Percentiles rank a stretch among this genome's conserved stretches.
phyloP scores from a whole-genome alignment of 345 rosid species.

The Melaleuca alternifolia region DNA sequence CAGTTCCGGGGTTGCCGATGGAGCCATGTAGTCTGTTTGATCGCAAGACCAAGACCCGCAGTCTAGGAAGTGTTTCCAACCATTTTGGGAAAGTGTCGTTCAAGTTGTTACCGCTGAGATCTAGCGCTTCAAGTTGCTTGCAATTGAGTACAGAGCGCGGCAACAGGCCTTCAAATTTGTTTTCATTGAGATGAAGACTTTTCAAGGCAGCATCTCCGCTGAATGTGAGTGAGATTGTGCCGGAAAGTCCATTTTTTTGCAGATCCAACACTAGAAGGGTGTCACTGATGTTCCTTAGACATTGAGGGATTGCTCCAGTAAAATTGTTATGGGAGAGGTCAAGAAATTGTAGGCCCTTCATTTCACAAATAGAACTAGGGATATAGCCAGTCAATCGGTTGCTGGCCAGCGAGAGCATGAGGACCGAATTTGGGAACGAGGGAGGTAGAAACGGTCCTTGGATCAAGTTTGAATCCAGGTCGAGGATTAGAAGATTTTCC shows the following conservation, averaged over 20 bases:
- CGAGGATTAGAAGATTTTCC: not conserved
- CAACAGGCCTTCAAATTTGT: constrained; percentile 12
- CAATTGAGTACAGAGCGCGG: constrained; percentile 11
- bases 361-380: not conserved
- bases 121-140: not conserved
- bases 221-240: constrained; percentile 7
- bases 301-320: constrained; percentile 5
- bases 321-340: constrained; percentile 2
- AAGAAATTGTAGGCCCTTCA: not conserved
- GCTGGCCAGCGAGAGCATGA: not conserved
- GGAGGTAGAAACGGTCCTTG: not conserved
- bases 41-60: constrained; percentile 1
- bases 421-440: not conserved
- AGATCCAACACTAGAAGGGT: not conserved
- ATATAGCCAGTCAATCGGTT: constrained; percentile 3
- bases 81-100: constrained; percentile 7
- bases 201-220: not conserved
- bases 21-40: constrained; percentile 6
- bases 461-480: not conserved
- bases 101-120: constrained; percentile 7
- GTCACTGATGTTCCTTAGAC: constrained; percentile 1
- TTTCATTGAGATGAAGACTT: constrained; percentile 3
- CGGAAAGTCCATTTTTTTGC: constrained; percentile 1
- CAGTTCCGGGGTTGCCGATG: not conserved
- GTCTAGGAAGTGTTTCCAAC: constrained; percentile 2